Evolutionary conservation across 1,284 basidiomycete genomes (phyloP).

Genomic region (Pseudozyma hubeiensis): DNA sequence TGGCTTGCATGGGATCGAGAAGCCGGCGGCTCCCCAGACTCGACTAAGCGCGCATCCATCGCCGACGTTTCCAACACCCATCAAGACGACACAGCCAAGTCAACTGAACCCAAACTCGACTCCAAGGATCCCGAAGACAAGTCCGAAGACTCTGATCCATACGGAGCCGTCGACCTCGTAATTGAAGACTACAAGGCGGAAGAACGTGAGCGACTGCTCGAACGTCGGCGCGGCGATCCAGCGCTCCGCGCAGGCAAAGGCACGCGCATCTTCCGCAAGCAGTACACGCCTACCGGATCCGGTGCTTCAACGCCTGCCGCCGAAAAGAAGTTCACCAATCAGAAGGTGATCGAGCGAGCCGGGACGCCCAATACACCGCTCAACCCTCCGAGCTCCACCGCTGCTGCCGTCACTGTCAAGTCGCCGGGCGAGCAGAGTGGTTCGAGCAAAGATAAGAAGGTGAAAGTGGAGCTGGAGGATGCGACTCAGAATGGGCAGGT

Average conservation of each 20-base stretch:
- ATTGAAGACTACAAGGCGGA: conserved; percentile 58
- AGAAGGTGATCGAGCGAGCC: conserved; percentile 3
- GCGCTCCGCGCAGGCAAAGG: conserved; percentile 52
- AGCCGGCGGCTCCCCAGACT: neutral
- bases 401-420: conserved; percentile 20
- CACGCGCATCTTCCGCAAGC: conserved; percentile 54
- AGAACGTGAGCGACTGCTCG: conserved; percentile 53
- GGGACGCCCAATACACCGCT: conserved; percentile 23
- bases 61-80: no score
- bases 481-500: conserved; percentile 1
- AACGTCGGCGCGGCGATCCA: conserved; percentile 56
- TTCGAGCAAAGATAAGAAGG: neutral
- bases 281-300: conserved; percentile 41
- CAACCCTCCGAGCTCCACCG: conserved; percentile 28
- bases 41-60: neutral
- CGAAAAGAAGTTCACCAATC: conserved; percentile 2
- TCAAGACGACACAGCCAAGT: neutral
- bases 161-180: conserved; percentile 57
- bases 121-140: neutral
- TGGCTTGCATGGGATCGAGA: conserved; percentile 44
- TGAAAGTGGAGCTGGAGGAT: conserved; percentile 16
- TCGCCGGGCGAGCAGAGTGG: neutral
- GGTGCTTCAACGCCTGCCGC: conserved; percentile 16
- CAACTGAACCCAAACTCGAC: neutral
- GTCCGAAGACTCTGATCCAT: conserved; percentile 22